Evolutionary conservation across 306 rosid genomes (phyloP).

Genomic region (Trifolium fragiferum): DNA sequence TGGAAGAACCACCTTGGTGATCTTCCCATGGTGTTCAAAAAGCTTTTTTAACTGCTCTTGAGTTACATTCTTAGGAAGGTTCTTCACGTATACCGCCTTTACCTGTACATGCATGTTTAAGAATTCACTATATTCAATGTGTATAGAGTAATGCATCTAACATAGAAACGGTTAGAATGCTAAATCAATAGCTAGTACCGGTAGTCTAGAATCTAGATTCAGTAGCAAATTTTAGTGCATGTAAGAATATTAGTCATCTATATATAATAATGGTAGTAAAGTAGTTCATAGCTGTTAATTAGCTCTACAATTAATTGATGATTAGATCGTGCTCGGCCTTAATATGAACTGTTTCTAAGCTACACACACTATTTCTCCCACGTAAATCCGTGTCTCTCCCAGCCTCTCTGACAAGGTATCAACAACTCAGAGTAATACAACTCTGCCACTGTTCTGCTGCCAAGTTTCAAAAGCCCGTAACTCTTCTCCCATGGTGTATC

Average conservation of each 20-base stretch:
- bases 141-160: constrained; percentile 36
- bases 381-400: background rate
- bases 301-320: constrained; percentile 2
- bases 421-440: background rate
- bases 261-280: background rate
- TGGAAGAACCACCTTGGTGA: constrained; percentile 95
- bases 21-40: constrained; percentile 95
- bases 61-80: constrained; percentile 86
- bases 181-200: constrained; percentile 13
- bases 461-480: background rate
- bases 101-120: constrained; percentile 57
- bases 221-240: background rate
- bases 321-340: background rate
- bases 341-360: background rate
- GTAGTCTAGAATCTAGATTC: background rate
- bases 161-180: constrained; percentile 20
- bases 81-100: constrained; percentile 92
- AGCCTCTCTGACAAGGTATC: background rate
- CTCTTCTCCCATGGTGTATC: constrained; percentile 1
- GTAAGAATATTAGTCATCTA: constrained; percentile 19
- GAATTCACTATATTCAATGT: constrained; percentile 31
- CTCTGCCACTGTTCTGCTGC: background rate
- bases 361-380: background rate
- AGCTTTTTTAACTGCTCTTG: constrained; percentile 87
- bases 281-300: constrained; percentile 1